Base-by-base conservation (phyloP, 768 basidiomycete species). In the Rhodotorula toruloides region DNA sequence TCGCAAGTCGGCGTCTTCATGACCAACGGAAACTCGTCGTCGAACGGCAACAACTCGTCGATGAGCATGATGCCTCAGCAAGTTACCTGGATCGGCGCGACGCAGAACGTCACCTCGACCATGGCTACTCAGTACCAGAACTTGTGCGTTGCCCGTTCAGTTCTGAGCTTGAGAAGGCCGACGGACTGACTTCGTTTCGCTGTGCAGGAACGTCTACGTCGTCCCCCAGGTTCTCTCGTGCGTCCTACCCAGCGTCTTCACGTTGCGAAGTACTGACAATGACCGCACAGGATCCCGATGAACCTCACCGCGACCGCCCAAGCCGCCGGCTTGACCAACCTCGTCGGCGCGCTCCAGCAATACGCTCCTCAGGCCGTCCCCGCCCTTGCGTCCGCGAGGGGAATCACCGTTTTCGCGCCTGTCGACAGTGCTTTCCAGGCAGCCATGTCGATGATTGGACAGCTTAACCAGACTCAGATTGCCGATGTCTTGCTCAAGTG, bases 361-460 rank as follows among this genome's bases (percentile, higher is more conserved):
- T 68, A 64, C 54, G 61, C 70, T 12, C 34, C 77, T 12, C 72
- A 70, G 34, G 65, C 78, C 25, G 65, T 77, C 19, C 64, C 66
- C 16, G 70, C 74, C 19, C 71, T 77, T 22, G 65, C 67, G 32
- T 39, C 49, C 5, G 49, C 74, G 4, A 46, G 58, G 21, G 78
- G 76, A n/a, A 55, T 79, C 65, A 79, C 78, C 52, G 68, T 78
- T 64, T 79, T 79, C 56, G 77, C 77, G 21, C 78, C 78, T 22
- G 72, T 68, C 63, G 74, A 79, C 68, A 68, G 74, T 27, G 78
- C 77, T 36, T 63, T 78, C 55, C 60, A 42, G 42, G 34, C 44
- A 5, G 68, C 75, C 52, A 40, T 53, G 13, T 54, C 39, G 10
- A 50, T 74, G 10, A 40, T 78, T 19, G 71, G 70, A 4, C 50